phyloP scores from a whole-genome alignment of 192 early-diverging fungal species.

The Coemansia sp. region DNA sequence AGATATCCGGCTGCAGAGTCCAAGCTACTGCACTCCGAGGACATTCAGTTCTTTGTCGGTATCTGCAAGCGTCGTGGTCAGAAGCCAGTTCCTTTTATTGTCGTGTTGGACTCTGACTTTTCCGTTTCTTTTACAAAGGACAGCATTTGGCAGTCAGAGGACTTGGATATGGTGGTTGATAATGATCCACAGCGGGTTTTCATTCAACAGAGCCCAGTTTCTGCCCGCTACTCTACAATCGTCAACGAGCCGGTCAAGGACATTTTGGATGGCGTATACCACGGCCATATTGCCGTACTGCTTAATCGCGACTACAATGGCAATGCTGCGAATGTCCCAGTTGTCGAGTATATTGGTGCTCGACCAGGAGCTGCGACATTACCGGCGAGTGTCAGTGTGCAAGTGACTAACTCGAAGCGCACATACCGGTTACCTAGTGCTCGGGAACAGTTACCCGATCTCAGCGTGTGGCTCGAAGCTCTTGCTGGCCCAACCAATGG shows the following conservation, averaged over 20 bases:
- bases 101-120: slow-evolving; percentile 86
- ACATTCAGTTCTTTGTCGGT: slow-evolving; percentile 48
- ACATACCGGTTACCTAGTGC: slow-evolving; percentile 2
- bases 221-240: slow-evolving; percentile 71
- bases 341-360: slow-evolving; percentile 72
- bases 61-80: slow-evolving; percentile 57
- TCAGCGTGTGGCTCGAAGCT: slow-evolving; percentile 63
- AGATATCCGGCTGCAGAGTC: slow-evolving; percentile 18
- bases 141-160: slow-evolving; percentile 87
- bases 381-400: neutral
- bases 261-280: slow-evolving; percentile 82
- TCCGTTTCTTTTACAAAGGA: slow-evolving; percentile 91
- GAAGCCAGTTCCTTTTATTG: slow-evolving; percentile 92
- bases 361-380: neutral
- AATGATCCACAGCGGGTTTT: slow-evolving; percentile 80
- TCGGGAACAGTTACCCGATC: slow-evolving; percentile 17
- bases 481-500: slow-evolving; percentile 67
- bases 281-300: slow-evolving; percentile 74
- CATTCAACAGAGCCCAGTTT: slow-evolving; percentile 87
- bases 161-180: slow-evolving; percentile 77
- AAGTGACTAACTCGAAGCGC: neutral
- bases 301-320: slow-evolving; percentile 70
- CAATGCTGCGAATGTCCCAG: slow-evolving; percentile 62
- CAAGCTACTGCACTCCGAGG: slow-evolving; percentile 45
- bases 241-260: slow-evolving; percentile 86